Percentiles rank a stretch among this genome's conserved stretches.
Conservation (phyloP, 345 rosid genomes). For the Pelargonium nanum region DNA sequence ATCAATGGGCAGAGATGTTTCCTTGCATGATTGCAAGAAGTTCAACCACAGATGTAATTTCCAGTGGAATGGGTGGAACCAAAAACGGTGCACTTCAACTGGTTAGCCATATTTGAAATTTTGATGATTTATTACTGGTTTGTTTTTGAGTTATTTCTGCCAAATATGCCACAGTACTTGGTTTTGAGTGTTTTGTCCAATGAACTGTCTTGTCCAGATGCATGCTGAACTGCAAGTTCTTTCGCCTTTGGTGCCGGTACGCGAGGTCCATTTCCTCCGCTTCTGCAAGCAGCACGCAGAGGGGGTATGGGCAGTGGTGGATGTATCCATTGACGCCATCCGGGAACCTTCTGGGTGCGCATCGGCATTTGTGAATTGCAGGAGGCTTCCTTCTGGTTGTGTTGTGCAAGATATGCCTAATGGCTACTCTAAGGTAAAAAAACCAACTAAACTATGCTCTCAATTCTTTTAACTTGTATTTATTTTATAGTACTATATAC, state of each 20-base stretch:
- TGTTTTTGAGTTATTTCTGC: too few species aligned
- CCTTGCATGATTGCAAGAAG: slow-evolving; percentile 76
- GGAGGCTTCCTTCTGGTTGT: slow-evolving; percentile 97
- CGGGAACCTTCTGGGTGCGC: slow-evolving; percentile 44
- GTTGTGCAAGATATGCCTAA: slow-evolving; percentile 94
- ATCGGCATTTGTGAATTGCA: slow-evolving; percentile 38
- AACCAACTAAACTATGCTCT: too few species aligned
- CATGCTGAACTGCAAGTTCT: slow-evolving; percentile 80
- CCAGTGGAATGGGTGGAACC: slow-evolving; percentile 82
- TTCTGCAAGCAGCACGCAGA: slow-evolving; percentile 92
- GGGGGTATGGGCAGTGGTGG: slow-evolving; percentile 93
- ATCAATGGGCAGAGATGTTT: slow-evolving; percentile 98
- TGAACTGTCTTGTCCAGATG: slow-evolving; percentile 39
- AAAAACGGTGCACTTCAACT: slow-evolving; percentile 84
- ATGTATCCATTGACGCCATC: slow-evolving; percentile 66
- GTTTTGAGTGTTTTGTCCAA: too few species aligned
- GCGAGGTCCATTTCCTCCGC: slow-evolving; percentile 75
- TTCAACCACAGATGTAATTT: slow-evolving; percentile 65
- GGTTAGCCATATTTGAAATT: slow-evolving; percentile 27
- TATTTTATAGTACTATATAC: not conserved
- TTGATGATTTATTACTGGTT: too few species aligned
- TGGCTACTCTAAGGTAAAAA: slow-evolving; percentile 82
- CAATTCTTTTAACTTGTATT: not conserved
- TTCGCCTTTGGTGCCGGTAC: slow-evolving; percentile 89
- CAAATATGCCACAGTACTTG: too few species aligned